phyloP scores from a whole-genome alignment of 495 filamentous ascomycete genomes.

The Copromyces sp. region DNA sequence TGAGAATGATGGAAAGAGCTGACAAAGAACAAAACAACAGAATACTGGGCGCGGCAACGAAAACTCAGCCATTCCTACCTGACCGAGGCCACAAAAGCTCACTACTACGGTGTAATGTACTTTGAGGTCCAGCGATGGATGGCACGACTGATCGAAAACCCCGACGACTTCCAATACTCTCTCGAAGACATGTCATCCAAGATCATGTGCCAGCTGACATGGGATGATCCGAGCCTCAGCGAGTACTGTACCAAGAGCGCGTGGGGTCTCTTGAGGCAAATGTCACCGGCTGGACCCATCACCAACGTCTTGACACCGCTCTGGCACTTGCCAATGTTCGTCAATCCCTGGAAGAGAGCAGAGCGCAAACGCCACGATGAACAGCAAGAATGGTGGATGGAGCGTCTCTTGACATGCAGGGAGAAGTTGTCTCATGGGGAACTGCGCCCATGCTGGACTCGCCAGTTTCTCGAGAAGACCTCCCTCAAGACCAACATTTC shows the following conservation, averaged over 20 bases:
- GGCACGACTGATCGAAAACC: slow-evolving; percentile 24
- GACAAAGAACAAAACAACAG: slow-evolving; percentile 6
- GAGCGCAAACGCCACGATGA: slow-evolving; percentile 32
- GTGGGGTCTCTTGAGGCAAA: slow-evolving; percentile 30
- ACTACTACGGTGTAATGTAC: slow-evolving; percentile 30
- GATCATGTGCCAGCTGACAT: slow-evolving; percentile 32
- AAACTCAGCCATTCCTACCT: slow-evolving; percentile 29
- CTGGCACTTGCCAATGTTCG: slow-evolving; percentile 26
- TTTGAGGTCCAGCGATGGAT: slow-evolving; percentile 33
- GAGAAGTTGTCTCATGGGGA: slow-evolving; percentile 14
- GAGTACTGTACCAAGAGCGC: slow-evolving; percentile 27
- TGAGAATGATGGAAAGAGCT: neutral
- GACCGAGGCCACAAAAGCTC: slow-evolving; percentile 26
- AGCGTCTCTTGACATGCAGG: slow-evolving; percentile 15
- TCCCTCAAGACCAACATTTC: slow-evolving; percentile 25
- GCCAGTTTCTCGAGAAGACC: slow-evolving; percentile 28
- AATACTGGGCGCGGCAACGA: slow-evolving; percentile 32
- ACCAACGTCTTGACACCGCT: slow-evolving; percentile 33
- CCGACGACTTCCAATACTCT: slow-evolving; percentile 27
- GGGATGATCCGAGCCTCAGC: slow-evolving; percentile 28
- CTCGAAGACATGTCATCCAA: slow-evolving; percentile 34
- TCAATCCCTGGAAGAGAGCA: slow-evolving; percentile 33
- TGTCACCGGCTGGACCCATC: slow-evolving; percentile 36
- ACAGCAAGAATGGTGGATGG: slow-evolving; percentile 32
- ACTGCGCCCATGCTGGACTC: slow-evolving; percentile 26